Conservation (phyloP, 345 rosid species). For the Brassica carinata region DNA sequence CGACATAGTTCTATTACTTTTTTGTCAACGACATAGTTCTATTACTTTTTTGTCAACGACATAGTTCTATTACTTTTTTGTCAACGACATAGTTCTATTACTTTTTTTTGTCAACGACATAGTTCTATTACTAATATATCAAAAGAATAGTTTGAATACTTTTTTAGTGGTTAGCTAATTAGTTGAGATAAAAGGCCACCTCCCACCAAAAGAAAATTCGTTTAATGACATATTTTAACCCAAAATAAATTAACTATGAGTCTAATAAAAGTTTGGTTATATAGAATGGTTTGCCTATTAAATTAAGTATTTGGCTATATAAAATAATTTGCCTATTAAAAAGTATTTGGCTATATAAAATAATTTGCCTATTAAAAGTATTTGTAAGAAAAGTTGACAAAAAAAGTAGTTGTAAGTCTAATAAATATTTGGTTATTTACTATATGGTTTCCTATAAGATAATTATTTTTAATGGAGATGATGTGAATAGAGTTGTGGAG, state of each 20-base stretch:
- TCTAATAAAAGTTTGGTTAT: not conserved
- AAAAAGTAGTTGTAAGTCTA: too few relatives aligned
- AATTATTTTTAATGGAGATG: too few relatives aligned
- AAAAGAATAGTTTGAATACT: not conserved
- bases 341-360: not conserved
- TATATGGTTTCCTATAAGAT: not conserved
- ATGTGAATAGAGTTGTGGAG: too few relatives aligned
- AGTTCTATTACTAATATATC: not conserved
- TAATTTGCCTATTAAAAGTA: not conserved
- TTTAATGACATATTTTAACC: not conserved
- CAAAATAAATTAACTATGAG: not conserved
- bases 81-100: not conserved
- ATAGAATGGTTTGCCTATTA: not conserved
- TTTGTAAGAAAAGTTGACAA: too few relatives aligned
- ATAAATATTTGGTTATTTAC: too few relatives aligned
- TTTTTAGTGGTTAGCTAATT: too few relatives aligned
- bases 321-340: not conserved
- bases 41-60: not conserved
- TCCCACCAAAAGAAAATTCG: not conserved
- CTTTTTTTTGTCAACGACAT: not conserved
- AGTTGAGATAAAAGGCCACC: not conserved
- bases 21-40: not conserved
- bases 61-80: not conserved
- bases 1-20: not conserved
- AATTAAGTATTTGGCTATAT: not conserved